Evolutionary conservation across 768 basidiomycete species (phyloP).

Genomic region (Arthromyces matolae): DNA sequence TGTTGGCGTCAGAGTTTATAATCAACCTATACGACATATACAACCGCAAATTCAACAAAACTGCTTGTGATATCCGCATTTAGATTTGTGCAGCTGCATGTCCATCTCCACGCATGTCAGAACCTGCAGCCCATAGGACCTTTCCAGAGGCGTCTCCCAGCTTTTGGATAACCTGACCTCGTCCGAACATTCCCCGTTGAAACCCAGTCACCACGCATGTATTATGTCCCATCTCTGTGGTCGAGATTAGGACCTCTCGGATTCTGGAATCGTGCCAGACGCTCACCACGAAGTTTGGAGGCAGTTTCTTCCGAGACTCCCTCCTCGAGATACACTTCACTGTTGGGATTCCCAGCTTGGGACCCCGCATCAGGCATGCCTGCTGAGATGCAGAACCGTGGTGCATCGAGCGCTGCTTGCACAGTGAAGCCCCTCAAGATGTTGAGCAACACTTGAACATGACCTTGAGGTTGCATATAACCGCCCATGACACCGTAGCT

Average conservation of each 20-base stretch:
- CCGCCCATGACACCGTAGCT: slow-evolving; percentile 92
- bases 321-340: slow-evolving; percentile 88
- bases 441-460: slow-evolving; percentile 91
- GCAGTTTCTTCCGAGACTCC: slow-evolving; percentile 64
- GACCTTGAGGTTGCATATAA: slow-evolving; percentile 96
- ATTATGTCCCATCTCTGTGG: slow-evolving; percentile 85
- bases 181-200: slow-evolving; percentile 63
- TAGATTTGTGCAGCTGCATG: slow-evolving; percentile 85
- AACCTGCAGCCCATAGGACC: slow-evolving; percentile 93
- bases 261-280: neutral
- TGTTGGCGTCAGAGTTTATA: too few species aligned
- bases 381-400: slow-evolving; percentile 93
- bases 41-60: neutral
- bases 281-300: slow-evolving; percentile 60
- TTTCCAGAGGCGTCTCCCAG: slow-evolving; percentile 59
- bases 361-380: slow-evolving; percentile 61
- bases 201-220: slow-evolving; percentile 61
- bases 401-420: slow-evolving; percentile 91
- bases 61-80: slow-evolving; percentile 6
- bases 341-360: slow-evolving; percentile 66
- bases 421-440: slow-evolving; percentile 82
- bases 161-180: slow-evolving; percentile 89
- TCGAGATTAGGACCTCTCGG: slow-evolving; percentile 2
- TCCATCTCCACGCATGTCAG: slow-evolving; percentile 85
- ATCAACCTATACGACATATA: slow-evolving; percentile 5